These are phyloP conservation scores for Tetrapisispora namnaoensis DNA, from an alignment of 805 yeast genomes.

Conservation along the genomic window DNA sequence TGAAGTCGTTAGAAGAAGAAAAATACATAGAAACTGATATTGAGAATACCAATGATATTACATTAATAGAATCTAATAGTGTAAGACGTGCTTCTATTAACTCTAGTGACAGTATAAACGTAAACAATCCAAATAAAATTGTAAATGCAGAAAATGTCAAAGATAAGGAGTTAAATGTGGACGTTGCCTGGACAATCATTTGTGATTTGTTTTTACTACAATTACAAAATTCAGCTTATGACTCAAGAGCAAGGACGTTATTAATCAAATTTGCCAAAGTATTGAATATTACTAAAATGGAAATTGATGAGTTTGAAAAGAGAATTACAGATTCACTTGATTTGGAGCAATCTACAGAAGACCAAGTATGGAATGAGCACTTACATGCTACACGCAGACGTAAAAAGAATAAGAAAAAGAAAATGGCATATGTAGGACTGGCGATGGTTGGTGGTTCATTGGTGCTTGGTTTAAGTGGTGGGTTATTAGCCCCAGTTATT, in stretches of 20 bases:
- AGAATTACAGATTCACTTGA: constrained; percentile 85
- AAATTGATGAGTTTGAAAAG: constrained; percentile 80
- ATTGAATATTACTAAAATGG: constrained; percentile 51
- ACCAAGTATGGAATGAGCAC: constrained; percentile 61
- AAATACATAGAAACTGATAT: constrained; percentile 3
- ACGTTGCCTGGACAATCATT: constrained; percentile 84
- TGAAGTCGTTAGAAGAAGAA: not conserved
- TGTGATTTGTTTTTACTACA: constrained; percentile 82
- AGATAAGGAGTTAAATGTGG: constrained; percentile 45
- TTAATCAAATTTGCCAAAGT: constrained; percentile 55
- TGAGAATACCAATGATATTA: not conserved
- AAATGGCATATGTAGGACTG: constrained; percentile 79
- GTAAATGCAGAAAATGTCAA: constrained; percentile 29
- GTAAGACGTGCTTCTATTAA: constrained; percentile 2
- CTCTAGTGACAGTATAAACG: not conserved
- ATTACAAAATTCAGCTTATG: constrained; percentile 77
- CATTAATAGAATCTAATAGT: not conserved
- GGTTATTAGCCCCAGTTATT: constrained; percentile 91
- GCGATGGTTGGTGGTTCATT: constrained; percentile 96
- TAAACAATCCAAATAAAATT: constrained; percentile 8
- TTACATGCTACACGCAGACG: constrained; percentile 62
- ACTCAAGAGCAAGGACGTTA: constrained; percentile 79
- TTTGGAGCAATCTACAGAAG: constrained; percentile 69
- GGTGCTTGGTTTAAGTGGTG: constrained; percentile 91
- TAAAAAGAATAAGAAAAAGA: constrained; percentile 52